Conservation (phyloP, 768 basidiomycete genomes). For the Cyathus striatus region DNA sequence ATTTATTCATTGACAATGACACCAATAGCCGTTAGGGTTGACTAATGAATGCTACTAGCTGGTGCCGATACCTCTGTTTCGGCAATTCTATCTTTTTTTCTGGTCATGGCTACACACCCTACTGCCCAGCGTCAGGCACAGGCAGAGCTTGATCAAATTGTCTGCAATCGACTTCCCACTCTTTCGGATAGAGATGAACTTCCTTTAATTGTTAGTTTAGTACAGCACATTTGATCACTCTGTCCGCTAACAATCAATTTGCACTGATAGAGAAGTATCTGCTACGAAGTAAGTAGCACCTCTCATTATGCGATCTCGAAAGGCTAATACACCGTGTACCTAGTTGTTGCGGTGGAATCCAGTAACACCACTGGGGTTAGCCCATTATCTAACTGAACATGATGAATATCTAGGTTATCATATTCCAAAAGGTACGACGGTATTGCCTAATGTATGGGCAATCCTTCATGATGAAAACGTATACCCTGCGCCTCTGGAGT, state of each 20-base stretch:
- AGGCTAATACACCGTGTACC: slow-evolving; percentile 1
- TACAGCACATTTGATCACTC: not conserved
- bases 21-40: no score
- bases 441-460: slow-evolving; percentile 27
- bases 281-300: slow-evolving; percentile 16
- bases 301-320: not conserved
- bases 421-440: slow-evolving; percentile 35
- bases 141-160: slow-evolving; percentile 28
- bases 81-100: slow-evolving; percentile 29
- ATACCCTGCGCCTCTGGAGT: slow-evolving; percentile 35
- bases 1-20: not conserved
- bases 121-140: slow-evolving; percentile 31
- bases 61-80: slow-evolving; percentile 33
- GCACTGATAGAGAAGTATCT: slow-evolving; percentile 18
- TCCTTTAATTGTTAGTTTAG: slow-evolving; percentile 29
- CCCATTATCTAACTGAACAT: slow-evolving; percentile 24
- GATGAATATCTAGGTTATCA: slow-evolving; percentile 33
- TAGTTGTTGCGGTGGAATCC: slow-evolving; percentile 39
- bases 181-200: slow-evolving; percentile 30
- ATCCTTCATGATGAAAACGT: slow-evolving; percentile 31
- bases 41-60: no score
- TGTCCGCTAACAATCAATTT: not conserved
- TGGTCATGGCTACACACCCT: slow-evolving; percentile 34
- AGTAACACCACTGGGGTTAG: slow-evolving; percentile 25
- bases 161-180: slow-evolving; percentile 29